These are phyloP conservation scores for Akanthomyces lecanii DNA, from an alignment of 2,329 filamentous ascomycete genomes.

Conservation along the genomic window DNA sequence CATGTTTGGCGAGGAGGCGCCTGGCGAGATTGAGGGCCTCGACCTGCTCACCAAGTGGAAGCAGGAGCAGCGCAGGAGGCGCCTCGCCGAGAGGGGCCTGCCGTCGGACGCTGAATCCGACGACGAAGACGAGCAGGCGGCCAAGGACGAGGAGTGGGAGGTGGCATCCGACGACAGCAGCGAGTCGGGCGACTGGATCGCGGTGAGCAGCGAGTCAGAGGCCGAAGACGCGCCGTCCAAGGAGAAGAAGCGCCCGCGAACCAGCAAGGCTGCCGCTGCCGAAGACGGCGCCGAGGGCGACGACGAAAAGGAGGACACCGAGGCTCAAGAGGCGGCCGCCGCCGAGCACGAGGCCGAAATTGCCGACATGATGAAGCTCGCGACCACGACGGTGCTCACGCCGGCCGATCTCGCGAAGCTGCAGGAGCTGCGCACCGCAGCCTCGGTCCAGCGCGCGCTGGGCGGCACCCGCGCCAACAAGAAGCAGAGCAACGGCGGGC, in stretches of 20 bases:
- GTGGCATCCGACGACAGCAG: constrained; percentile 55
- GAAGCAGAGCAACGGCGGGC: constrained; percentile 32
- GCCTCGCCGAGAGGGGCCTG: constrained; percentile 64
- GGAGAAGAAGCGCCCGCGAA: constrained; percentile 40
- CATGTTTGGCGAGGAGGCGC: constrained; percentile 77
- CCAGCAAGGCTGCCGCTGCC: constrained; percentile 14
- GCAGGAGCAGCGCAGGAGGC: constrained; percentile 76
- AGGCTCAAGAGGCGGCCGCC: not conserved
- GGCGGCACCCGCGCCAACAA: constrained; percentile 42
- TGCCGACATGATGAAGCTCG: constrained; percentile 64
- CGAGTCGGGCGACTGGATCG: constrained; percentile 87
- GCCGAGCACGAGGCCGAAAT: constrained; percentile 38
- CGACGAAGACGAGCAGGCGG: constrained; percentile 57
- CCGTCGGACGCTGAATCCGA: constrained; percentile 58
- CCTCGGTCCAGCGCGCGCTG: constrained; percentile 63
- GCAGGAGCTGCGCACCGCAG: constrained; percentile 74
- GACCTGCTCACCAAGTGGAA: constrained; percentile 93
- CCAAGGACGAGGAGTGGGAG: constrained; percentile 58
- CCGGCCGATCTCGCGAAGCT: constrained; percentile 95
- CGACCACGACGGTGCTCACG: constrained; percentile 91
- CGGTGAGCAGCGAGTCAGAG: constrained; percentile 66
- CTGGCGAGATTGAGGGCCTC: constrained; percentile 82
- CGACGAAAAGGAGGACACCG: constrained; percentile 22
- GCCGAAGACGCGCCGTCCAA: constrained; percentile 72
- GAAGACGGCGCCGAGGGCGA: constrained; percentile 30